A percentile compares a stretch with the other conserved stretches of the same genome.
Evolutionary conservation across 306 rosid species (phyloP).

Genomic region (Styphnolobium japonicum): DNA sequence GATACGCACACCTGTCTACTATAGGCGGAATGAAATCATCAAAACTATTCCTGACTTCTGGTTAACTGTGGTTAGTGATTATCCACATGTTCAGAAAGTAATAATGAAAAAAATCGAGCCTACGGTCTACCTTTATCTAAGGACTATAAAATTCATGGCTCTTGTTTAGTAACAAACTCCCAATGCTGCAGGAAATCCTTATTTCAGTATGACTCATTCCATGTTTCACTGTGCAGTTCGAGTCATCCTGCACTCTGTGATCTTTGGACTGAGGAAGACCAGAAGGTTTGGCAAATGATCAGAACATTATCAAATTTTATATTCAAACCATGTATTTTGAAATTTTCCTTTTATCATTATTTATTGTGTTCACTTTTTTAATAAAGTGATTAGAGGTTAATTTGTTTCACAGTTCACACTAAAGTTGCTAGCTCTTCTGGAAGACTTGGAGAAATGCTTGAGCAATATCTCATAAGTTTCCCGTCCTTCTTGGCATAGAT

Average conservation of each 20-base stretch:
- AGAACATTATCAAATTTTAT: not conserved
- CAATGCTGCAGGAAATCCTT: not conserved
- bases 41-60: constrained; percentile 84
- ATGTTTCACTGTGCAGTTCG: constrained; percentile 57
- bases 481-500: constrained; percentile 38
- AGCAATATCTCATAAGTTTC: not conserved
- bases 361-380: not conserved
- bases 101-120: not conserved
- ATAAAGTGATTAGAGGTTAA: not conserved
- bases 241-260: constrained; percentile 85
- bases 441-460: not conserved
- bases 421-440: not conserved
- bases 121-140: not conserved
- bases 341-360: not conserved
- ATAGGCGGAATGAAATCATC: constrained; percentile 62
- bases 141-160: not conserved
- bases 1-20: constrained; percentile 63
- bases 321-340: not conserved
- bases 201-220: constrained; percentile 6
- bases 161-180: not conserved
- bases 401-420: not conserved
- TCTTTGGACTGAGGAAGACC: constrained; percentile 59
- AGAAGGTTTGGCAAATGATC: constrained; percentile 43
- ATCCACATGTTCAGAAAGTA: not conserved
- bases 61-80: constrained; percentile 77